Conservation (phyloP, 257 asterid species). For the Ajuga chamaepitys region DNA sequence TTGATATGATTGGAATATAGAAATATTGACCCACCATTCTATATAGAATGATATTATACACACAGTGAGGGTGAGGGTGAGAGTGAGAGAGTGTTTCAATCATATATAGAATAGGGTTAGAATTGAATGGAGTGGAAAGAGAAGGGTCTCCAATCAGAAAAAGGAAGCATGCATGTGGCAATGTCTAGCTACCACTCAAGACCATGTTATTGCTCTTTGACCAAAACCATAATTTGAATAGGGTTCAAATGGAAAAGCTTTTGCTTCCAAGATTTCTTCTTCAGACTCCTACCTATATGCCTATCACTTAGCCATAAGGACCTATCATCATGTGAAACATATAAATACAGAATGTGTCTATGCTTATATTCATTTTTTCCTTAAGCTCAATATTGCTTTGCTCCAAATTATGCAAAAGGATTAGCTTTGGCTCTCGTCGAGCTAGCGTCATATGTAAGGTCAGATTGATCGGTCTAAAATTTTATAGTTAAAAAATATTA, state of each 20-base stretch:
- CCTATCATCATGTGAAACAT: not conserved
- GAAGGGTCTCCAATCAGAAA: not conserved
- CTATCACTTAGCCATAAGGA: not conserved
- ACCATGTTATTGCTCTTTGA: conserved; percentile 27
- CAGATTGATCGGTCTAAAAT: too few species aligned
- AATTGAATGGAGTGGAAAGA: not conserved
- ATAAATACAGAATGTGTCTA: too few species aligned
- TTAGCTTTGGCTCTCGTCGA: too few species aligned
- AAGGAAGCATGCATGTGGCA: not conserved
- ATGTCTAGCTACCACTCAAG: conserved; percentile 20
- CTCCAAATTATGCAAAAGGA: too few species aligned
- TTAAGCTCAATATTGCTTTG: too few species aligned
- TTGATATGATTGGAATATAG: conserved; percentile 36
- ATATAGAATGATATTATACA: not conserved
- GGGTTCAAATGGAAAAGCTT: not conserved
- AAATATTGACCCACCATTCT: conserved; percentile 10
- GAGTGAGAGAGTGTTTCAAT: not conserved
- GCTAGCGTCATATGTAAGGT: too few species aligned
- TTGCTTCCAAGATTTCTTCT: not conserved
- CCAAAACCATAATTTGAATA: conserved; percentile 6
- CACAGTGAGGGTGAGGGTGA: not conserved
- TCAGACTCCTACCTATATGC: not conserved
- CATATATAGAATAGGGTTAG: not conserved
- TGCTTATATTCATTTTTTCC: too few species aligned
- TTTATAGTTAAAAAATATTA: too few species aligned